Evolutionary conservation across 2,329 filamentous ascomycete species (phyloP).

Genomic region (Colletotrichum musicola): DNA sequence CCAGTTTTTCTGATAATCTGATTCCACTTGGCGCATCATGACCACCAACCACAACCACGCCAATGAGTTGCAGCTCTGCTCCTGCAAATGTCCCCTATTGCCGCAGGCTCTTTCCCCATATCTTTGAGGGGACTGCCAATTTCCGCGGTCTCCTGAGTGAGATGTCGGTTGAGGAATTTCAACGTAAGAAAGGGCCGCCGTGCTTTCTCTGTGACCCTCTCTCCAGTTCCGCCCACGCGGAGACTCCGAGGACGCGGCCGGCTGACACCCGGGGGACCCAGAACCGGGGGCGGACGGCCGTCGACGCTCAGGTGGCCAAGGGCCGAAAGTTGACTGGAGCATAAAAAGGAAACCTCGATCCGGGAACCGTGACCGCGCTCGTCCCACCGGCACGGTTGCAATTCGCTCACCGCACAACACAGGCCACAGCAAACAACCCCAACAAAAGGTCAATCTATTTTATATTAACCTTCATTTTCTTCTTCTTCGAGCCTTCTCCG

Average conservation of each 20-base stretch:
- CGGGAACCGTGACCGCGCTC: background rate
- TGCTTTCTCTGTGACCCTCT: no score
- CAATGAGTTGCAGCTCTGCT: background rate
- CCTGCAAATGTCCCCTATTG: background rate
- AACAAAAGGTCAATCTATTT: background rate
- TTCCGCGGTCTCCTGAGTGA: background rate
- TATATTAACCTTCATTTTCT: background rate
- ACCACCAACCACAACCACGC: background rate
- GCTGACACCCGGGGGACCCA: background rate
- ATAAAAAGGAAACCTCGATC: background rate
- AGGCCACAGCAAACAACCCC: background rate
- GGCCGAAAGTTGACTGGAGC: background rate
- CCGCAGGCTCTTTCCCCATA: background rate
- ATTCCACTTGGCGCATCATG: background rate
- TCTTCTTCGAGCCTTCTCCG: background rate
- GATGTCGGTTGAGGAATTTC: no score
- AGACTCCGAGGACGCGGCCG: no score
- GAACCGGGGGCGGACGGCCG: background rate
- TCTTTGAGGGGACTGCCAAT: conserved; percentile 7
- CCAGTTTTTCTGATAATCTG: conserved; percentile 1
- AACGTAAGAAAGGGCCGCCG: no score
- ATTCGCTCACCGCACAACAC: background rate
- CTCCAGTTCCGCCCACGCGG: background rate
- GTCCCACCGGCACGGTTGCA: background rate
- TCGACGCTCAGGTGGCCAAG: background rate